Conservation (phyloP, 2,329 filamentous ascomycete species). For the Phaeophleospora eucalypticola region DNA sequence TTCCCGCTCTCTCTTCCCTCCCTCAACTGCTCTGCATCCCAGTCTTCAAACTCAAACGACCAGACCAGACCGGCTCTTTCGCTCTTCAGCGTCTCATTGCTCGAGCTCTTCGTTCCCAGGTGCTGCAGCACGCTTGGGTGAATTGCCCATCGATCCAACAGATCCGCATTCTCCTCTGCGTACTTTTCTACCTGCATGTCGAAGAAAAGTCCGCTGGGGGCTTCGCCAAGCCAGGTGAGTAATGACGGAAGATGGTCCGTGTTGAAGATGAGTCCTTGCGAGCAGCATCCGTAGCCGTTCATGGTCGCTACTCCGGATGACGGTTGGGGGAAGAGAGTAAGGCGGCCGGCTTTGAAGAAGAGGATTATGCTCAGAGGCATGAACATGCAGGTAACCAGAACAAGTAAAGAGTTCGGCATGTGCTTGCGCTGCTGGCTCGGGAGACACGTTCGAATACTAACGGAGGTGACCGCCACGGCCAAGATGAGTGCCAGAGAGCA, state of each 20-base stretch:
- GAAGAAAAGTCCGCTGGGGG: constrained; percentile 32
- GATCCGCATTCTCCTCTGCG: constrained; percentile 36
- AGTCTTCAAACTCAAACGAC: constrained; percentile 39
- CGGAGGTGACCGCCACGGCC: constrained; percentile 11
- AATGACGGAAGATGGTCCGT: constrained; percentile 28
- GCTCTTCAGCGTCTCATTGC: constrained; percentile 21
- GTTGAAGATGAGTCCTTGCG: constrained; percentile 44
- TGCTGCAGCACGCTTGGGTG: constrained; percentile 45
- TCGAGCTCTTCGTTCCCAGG: constrained; percentile 40
- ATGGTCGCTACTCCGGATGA: constrained; percentile 39
- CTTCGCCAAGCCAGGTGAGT: constrained; percentile 28
- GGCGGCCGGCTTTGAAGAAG: constrained; percentile 41
- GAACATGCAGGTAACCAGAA: constrained; percentile 20
- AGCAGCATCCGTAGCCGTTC: constrained; percentile 43
- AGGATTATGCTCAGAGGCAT: constrained; percentile 32
- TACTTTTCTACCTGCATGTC: constrained; percentile 42
- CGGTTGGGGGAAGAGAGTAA: constrained; percentile 36
- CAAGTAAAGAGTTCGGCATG: constrained; percentile 23
- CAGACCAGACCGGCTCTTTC: constrained; percentile 36
- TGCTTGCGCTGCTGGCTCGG: background rate
- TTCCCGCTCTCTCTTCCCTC: constrained; percentile 12
- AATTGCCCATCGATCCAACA: constrained; percentile 41
- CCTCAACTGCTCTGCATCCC: constrained; percentile 26
- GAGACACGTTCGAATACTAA: constrained; percentile 15
- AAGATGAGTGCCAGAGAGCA: constrained; percentile 29